These are phyloP conservation scores for Fusarium ambrosium DNA, from an alignment of 2,329 filamentous ascomycete species.

Conservation along the genomic window DNA sequence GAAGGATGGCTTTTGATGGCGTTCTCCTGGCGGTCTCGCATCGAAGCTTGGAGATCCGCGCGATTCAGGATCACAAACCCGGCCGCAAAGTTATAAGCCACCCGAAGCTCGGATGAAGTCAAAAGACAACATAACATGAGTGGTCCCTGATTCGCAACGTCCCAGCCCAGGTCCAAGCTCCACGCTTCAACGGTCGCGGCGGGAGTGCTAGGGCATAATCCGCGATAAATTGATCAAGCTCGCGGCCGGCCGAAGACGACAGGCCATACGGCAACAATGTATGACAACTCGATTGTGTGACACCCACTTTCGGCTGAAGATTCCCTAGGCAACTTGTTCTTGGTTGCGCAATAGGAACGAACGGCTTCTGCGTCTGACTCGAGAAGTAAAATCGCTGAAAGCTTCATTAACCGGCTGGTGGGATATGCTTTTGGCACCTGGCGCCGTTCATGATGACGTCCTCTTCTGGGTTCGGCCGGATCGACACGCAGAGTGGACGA, in stretches of 20 bases:
- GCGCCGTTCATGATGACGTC: slow-evolving; percentile 33
- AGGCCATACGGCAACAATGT: slow-evolving; percentile 32
- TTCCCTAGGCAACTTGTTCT: neutral
- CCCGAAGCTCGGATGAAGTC: slow-evolving; percentile 32
- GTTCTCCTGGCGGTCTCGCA: slow-evolving; percentile 18
- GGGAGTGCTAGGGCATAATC: slow-evolving; percentile 33
- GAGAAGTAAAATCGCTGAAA: slow-evolving; percentile 5
- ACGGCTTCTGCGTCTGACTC: slow-evolving; percentile 6
- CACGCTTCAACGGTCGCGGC: slow-evolving; percentile 38
- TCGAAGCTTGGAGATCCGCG: slow-evolving; percentile 22
- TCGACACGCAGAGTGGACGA: slow-evolving; percentile 33
- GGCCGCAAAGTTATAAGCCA: slow-evolving; percentile 25
- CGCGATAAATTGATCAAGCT: slow-evolving; percentile 26
- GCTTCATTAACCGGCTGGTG: slow-evolving; percentile 5
- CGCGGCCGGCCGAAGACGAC: slow-evolving; percentile 19
- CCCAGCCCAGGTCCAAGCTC: slow-evolving; percentile 27
- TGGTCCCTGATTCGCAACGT: slow-evolving; percentile 37
- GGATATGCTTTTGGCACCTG: slow-evolving; percentile 20
- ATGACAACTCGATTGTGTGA: slow-evolving; percentile 48
- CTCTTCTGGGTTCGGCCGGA: slow-evolving; percentile 26
- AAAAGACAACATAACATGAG: slow-evolving; percentile 24
- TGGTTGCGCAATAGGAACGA: neutral
- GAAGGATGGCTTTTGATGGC: slow-evolving; percentile 1
- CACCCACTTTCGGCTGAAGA: slow-evolving; percentile 11
- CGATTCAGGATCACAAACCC: slow-evolving; percentile 39